Evolutionary conservation across 108 stramenopile species (phyloP).

Genomic region (Pseudonitzschia pungens): DNA sequence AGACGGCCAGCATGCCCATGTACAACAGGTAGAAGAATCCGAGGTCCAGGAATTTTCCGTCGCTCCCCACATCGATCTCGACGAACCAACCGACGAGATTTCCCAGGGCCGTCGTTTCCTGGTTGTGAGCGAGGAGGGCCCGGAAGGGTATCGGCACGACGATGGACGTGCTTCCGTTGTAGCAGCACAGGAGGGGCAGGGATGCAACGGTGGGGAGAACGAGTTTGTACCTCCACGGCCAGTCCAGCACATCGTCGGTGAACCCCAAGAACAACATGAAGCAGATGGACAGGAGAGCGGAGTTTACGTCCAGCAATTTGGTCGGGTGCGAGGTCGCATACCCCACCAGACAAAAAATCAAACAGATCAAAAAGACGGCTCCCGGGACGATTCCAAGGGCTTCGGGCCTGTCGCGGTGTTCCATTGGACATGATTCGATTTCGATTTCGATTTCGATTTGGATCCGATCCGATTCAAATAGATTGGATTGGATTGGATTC

Average conservation of each 20-base stretch:
- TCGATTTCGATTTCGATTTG: slow-evolving; percentile 1
- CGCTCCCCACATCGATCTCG: slow-evolving; percentile 69
- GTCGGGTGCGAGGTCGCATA: slow-evolving; percentile 76
- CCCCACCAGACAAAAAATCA: slow-evolving; percentile 86
- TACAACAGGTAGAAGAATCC: slow-evolving; percentile 89
- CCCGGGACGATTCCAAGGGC: slow-evolving; percentile 94
- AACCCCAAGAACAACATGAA: slow-evolving; percentile 98
- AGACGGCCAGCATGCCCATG: slow-evolving; percentile 97
- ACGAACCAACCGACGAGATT: slow-evolving; percentile 44
- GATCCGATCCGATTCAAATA: neutral
- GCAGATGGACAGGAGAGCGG: slow-evolving; percentile 92
- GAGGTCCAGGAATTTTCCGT: slow-evolving; percentile 80
- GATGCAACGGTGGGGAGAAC: slow-evolving; percentile 92
- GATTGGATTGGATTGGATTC: too few species aligned
- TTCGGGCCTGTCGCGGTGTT: slow-evolving; percentile 70
- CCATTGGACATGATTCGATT: neutral
- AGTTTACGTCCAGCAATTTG: slow-evolving; percentile 73
- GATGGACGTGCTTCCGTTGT: slow-evolving; percentile 92
- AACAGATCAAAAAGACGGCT: slow-evolving; percentile 86
- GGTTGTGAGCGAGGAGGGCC: slow-evolving; percentile 49
- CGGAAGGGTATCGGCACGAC: slow-evolving; percentile 85
- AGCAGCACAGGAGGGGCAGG: slow-evolving; percentile 92
- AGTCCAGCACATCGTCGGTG: slow-evolving; percentile 95
- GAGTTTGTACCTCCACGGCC: slow-evolving; percentile 98
- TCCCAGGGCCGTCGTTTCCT: slow-evolving; percentile 61